Percentiles rank a stretch among this genome's conserved stretches.
These are phyloP conservation scores for Thelephora aurantiotincta DNA, from an alignment of 768 basidiomycete genomes.

Conservation along the genomic window DNA sequence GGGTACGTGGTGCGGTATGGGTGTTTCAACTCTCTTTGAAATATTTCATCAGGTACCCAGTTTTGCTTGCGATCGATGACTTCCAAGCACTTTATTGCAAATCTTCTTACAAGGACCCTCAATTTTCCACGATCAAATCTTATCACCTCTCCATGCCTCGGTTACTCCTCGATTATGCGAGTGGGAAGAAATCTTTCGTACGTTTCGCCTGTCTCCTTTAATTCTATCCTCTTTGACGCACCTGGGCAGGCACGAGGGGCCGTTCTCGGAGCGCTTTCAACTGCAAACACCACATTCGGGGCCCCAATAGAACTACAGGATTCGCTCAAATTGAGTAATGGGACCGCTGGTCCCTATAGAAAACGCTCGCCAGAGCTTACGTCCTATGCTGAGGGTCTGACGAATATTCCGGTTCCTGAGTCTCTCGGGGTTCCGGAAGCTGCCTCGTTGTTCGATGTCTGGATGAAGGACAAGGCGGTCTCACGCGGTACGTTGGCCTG, in stretches of 20 bases:
- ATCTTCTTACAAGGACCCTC: slow-evolving; percentile 61
- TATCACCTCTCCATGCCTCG: slow-evolving; percentile 74
- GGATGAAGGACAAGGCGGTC: slow-evolving; percentile 48
- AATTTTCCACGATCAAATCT: slow-evolving; percentile 50
- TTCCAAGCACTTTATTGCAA: slow-evolving; percentile 67
- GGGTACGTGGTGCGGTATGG: slow-evolving; percentile 27
- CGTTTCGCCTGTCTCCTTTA: slow-evolving; percentile 15
- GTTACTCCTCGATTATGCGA: slow-evolving; percentile 62
- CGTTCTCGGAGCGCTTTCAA: slow-evolving; percentile 55
- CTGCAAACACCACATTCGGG: slow-evolving; percentile 42
- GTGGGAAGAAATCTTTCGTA: slow-evolving; percentile 57
- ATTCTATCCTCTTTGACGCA: neutral
- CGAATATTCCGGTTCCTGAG: slow-evolving; percentile 38
- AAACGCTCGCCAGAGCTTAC: slow-evolving; percentile 35
- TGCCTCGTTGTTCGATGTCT: slow-evolving; percentile 59
- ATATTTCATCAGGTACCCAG: slow-evolving; percentile 39
- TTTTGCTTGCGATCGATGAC: slow-evolving; percentile 79
- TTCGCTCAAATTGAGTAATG: slow-evolving; percentile 34
- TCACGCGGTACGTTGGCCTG: slow-evolving; percentile 9
- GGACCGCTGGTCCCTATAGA: slow-evolving; percentile 37
- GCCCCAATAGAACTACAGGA: slow-evolving; percentile 51
- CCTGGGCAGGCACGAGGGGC: slow-evolving; percentile 46
- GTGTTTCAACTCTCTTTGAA: neutral
- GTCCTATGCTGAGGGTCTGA: slow-evolving; percentile 40
- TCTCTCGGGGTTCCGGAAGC: slow-evolving; percentile 55